Percentiles rank a stretch among this genome's conserved stretches.
Conservation (phyloP, 768 basidiomycete genomes). For the Naganishia vaughanmartiniae region DNA sequence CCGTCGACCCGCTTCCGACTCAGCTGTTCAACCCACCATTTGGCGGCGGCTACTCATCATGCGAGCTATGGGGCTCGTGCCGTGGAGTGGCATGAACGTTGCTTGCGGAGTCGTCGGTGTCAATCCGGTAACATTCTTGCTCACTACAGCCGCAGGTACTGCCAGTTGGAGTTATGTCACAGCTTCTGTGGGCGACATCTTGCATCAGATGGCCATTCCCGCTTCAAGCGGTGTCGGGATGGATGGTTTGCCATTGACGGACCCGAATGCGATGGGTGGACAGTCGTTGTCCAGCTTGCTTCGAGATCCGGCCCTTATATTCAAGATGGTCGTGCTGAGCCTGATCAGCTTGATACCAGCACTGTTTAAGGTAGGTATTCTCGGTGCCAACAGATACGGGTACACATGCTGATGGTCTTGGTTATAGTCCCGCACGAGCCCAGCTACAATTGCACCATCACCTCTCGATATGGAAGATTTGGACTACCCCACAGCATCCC, state of each 20-base stretch:
- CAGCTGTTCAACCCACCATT: slow-evolving; percentile 38
- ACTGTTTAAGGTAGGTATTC: slow-evolving; percentile 56
- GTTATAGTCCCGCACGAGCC: slow-evolving; percentile 26
- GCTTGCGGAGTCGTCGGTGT: slow-evolving; percentile 91
- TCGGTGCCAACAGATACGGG: background rate
- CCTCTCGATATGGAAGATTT: slow-evolving; percentile 16
- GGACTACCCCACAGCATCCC: background rate
- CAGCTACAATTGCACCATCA: slow-evolving; percentile 4
- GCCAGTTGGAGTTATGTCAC: slow-evolving; percentile 52
- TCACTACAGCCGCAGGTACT: slow-evolving; percentile 52
- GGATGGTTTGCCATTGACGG: slow-evolving; percentile 6
- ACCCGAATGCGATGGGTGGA: slow-evolving; percentile 33
- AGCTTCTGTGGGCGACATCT: slow-evolving; percentile 38
- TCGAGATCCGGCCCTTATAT: slow-evolving; percentile 73
- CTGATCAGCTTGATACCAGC: slow-evolving; percentile 84
- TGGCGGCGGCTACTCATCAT: slow-evolving; percentile 88
- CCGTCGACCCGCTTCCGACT: slow-evolving; percentile 26
- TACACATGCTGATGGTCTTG: background rate
- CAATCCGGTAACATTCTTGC: slow-evolving; percentile 49
- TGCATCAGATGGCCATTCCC: slow-evolving; percentile 41
- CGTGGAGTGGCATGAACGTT: slow-evolving; percentile 96
- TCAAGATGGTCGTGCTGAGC: slow-evolving; percentile 78
- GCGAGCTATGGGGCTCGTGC: slow-evolving; percentile 85
- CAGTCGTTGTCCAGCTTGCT: slow-evolving; percentile 83
- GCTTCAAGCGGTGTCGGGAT: background rate